phyloP scores from a whole-genome alignment of 768 basidiomycete genomes.

The Termitomyces sp. region DNA sequence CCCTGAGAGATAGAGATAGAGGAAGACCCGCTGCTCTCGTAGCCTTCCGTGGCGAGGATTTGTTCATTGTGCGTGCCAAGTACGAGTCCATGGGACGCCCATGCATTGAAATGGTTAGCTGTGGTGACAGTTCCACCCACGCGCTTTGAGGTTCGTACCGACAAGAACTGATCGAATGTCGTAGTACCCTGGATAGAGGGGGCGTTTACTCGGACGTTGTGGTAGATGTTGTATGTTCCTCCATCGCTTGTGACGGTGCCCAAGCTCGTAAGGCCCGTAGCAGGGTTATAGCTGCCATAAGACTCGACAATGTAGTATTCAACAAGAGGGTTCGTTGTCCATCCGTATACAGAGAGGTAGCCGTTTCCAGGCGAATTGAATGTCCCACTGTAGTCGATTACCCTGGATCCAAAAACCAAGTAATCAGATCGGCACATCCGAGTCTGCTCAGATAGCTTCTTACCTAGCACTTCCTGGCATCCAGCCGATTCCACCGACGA shows the following conservation, averaged over 20 bases:
- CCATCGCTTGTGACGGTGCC: background rate
- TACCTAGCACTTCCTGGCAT: slow-evolving; percentile 1
- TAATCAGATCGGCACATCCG: too few species aligned
- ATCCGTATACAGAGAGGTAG: background rate
- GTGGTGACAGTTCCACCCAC: background rate
- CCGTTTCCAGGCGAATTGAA: background rate
- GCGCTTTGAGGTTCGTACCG: background rate
- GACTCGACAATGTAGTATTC: slow-evolving; percentile 1
- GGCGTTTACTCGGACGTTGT: background rate
- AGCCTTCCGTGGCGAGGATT: background rate
- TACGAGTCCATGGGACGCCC: background rate
- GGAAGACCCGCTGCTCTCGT: background rate
- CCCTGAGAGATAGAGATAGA: background rate
- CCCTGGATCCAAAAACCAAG: background rate
- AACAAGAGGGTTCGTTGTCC: background rate
- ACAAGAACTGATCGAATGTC: background rate
- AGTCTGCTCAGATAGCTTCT: background rate
- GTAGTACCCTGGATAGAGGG: background rate
- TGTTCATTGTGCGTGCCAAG: background rate
- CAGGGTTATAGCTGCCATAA: background rate
- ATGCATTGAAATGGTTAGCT: background rate
- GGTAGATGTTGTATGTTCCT: background rate
- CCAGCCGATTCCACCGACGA: background rate
- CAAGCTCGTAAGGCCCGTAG: background rate
- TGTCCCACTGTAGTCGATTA: background rate